Base-by-base conservation (phyloP, 2,329 filamentous ascomycete genomes). In the Sporothrix pallida region DNA sequence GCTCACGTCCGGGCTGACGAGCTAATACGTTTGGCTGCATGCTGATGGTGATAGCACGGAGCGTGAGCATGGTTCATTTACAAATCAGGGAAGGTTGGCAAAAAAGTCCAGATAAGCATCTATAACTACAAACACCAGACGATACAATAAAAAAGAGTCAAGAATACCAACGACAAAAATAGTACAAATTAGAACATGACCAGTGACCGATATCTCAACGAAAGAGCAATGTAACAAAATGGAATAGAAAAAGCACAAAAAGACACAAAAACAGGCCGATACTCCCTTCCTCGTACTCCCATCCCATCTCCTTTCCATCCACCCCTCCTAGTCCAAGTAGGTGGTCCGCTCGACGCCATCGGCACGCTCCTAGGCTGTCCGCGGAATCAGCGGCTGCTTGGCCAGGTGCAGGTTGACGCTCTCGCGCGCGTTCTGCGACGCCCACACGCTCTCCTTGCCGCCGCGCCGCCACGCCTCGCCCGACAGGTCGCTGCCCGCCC, bases 401-500 rank as follows among this genome's bases (percentile, higher is more conserved):
- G 87, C 84, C 70, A 91, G 82, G 79, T 91, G 80, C 68, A 90
- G 84, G 77, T 87, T 90, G 48, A 91, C 88, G 76, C 88, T 90
- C 83, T 91, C 89, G 74, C 87, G 83, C 50, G 88, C 88, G 76
- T 88, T 89, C 74, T 86, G 82, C 67, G 87, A 88, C 17, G 82
- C 81, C 88, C 88, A 90, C 44, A 89, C 81, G 75, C 87, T 88
- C 65, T 84, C 83, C 74, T 81, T 81, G 5, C 88, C 88, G 15
- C 87, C 87, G 74, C 87, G 87, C 75, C 92, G 87, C 91, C 92
- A 95, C 81, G 94, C 92, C 77, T 91, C 89, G 3, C 87, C 87
- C 2, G 82, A 83, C 2, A 85, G 83, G 75, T 71, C 72, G 72
- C 72, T 72, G 75, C 70, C 74, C 31, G 44, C 23, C 50, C 87